phyloP scores from a whole-genome alignment of 2,329 filamentous ascomycete genomes.

The Phialocephala subalpina region DNA sequence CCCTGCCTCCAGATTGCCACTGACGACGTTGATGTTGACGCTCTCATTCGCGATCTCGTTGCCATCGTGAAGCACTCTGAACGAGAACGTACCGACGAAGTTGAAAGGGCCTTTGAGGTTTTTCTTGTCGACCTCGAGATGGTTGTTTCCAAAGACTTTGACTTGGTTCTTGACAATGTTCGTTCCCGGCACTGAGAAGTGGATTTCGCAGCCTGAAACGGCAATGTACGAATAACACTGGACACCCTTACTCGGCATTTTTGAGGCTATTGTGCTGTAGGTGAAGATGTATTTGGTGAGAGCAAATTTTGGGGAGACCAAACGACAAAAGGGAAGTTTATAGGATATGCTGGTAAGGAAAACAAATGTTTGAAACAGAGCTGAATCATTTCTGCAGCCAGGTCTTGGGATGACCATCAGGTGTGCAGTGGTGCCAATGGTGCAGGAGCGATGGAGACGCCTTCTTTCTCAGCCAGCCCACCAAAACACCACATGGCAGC shows the following conservation, averaged over 20 bases:
- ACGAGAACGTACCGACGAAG: conserved; percentile 54
- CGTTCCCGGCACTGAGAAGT: conserved; percentile 53
- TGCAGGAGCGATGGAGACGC: not conserved
- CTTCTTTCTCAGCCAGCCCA: conserved; percentile 14
- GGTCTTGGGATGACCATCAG: not conserved
- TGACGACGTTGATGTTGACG: conserved; percentile 55
- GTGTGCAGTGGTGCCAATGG: not conserved
- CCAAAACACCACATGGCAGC: conserved; percentile 4
- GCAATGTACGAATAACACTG: conserved; percentile 50
- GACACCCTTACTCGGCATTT: conserved; percentile 53
- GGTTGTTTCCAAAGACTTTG: conserved; percentile 47
- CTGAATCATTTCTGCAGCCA: conserved; percentile 9
- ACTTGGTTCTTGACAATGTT: conserved; percentile 44
- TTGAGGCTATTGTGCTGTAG: conserved; percentile 15
- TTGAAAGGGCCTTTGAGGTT: conserved; percentile 52
- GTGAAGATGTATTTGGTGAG: not conserved
- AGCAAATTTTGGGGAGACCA: not conserved
- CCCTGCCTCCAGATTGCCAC: conserved; percentile 51
- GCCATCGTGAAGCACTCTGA: conserved; percentile 49
- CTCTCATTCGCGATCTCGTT: conserved; percentile 52
- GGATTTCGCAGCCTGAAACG: conserved; percentile 50
- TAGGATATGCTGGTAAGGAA: not conserved
- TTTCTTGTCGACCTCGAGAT: conserved; percentile 54
- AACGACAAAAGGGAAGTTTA: not conserved
- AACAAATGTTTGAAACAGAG: conserved; percentile 4